phyloP scores from a whole-genome alignment of 225 moss, liverwort and hornwort genomes.

The Neckera pumila region DNA sequence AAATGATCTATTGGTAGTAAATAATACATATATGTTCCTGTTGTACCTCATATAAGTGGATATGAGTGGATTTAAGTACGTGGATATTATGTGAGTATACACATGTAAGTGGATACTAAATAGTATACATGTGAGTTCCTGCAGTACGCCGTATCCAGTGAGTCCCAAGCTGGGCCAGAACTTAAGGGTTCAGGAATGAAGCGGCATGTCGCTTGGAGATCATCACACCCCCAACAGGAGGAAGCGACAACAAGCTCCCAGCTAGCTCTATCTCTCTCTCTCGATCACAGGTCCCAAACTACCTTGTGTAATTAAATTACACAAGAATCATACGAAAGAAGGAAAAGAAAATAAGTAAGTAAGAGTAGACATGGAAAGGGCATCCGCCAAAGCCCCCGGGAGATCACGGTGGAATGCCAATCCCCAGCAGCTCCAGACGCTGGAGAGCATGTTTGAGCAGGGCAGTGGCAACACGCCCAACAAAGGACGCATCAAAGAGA shows the following conservation, averaged over 20 bases:
- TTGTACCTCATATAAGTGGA: too few species aligned
- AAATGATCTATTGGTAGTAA: background rate
- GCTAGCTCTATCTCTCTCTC: background rate
- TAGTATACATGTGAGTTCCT: background rate
- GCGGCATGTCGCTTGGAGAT: slow-evolving; percentile 19
- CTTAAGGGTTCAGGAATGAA: background rate
- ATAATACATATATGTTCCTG: background rate
- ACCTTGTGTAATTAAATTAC: too few species aligned
- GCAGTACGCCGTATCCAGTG: background rate
- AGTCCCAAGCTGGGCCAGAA: background rate
- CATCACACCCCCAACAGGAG: background rate
- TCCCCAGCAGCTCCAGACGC: slow-evolving; percentile 69
- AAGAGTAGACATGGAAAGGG: slow-evolving; percentile 1
- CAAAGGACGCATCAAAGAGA: slow-evolving; percentile 67
- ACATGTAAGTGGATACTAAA: background rate
- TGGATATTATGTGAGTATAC: background rate
- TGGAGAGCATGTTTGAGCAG: slow-evolving; percentile 76
- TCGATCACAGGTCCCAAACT: background rate
- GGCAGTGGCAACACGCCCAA: slow-evolving; percentile 63
- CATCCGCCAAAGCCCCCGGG: background rate
- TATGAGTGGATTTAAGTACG: background rate
- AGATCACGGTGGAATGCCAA: slow-evolving; percentile 78
- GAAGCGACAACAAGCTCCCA: slow-evolving; percentile 5
- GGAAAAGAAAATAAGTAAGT: background rate
- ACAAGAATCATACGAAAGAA: background rate